Percentiles rank a stretch among this genome's conserved stretches.
Evolutionary conservation across 1,284 basidiomycete genomes (phyloP).

Genomic region (Leccinum griseonigrum): DNA sequence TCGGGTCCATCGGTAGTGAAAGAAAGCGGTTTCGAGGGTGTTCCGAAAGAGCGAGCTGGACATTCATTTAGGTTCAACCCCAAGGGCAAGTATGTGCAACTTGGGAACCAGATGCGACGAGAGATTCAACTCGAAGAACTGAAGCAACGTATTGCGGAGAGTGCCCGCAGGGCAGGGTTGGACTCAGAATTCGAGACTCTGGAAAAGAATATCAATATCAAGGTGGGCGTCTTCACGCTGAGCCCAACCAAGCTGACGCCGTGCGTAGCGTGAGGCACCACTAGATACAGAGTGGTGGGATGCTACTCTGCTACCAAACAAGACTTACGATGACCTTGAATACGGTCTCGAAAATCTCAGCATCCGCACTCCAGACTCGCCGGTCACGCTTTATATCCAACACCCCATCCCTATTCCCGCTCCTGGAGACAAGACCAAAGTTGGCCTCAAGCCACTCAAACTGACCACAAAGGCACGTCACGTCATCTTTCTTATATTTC

Average conservation of each 20-base stretch:
- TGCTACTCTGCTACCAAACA: slow-evolving; percentile 76
- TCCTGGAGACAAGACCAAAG: slow-evolving; percentile 81
- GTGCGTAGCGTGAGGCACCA: slow-evolving; percentile 69
- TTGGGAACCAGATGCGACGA: slow-evolving; percentile 83
- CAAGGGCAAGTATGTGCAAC: slow-evolving; percentile 86
- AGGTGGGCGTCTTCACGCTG: slow-evolving; percentile 46
- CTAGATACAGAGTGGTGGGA: slow-evolving; percentile 99
- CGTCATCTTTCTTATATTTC: not conserved
- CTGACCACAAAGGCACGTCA: slow-evolving; percentile 75
- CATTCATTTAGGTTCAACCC: slow-evolving; percentile 82
- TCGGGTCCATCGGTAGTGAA: slow-evolving; percentile 53
- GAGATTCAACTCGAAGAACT: slow-evolving; percentile 87
- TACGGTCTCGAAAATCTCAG: slow-evolving; percentile 56
- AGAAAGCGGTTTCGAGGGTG: slow-evolving; percentile 58
- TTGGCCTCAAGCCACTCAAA: slow-evolving; percentile 79
- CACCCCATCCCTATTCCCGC: slow-evolving; percentile 97
- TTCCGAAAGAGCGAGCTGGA: slow-evolving; percentile 67
- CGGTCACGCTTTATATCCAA: slow-evolving; percentile 91
- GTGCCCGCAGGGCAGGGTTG: slow-evolving; percentile 88
- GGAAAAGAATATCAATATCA: slow-evolving; percentile 70
- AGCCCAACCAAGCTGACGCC: slow-evolving; percentile 2
- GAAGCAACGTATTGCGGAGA: slow-evolving; percentile 91
- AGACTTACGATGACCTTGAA: slow-evolving; percentile 75
- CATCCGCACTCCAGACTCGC: slow-evolving; percentile 65
- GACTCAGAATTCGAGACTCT: slow-evolving; percentile 89